Percentiles rank a stretch among this genome's conserved stretches.
phyloP scores from a whole-genome alignment of 306 rosid species.

The Vachellia collinsii region DNA sequence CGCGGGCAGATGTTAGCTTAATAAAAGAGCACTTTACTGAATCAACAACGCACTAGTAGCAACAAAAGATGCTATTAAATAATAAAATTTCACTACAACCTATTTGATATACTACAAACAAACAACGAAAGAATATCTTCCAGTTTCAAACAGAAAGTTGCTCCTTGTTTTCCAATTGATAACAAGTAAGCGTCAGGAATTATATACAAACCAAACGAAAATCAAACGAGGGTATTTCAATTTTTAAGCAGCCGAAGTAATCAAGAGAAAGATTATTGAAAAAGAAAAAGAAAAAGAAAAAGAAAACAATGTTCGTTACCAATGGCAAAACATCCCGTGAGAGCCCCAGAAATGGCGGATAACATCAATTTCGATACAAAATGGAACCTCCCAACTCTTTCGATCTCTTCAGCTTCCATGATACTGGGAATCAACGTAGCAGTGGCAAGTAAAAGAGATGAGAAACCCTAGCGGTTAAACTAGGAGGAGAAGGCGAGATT shows the following conservation, averaged over 20 bases:
- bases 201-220: not conserved
- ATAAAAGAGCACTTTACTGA: slow-evolving; percentile 19
- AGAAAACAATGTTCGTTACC: slow-evolving; percentile 35
- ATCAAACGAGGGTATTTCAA: not conserved
- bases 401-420: slow-evolving; percentile 47
- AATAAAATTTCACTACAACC: slow-evolving; percentile 16
- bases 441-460: not conserved
- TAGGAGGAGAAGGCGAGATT: slow-evolving; percentile 14
- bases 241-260: not conserved
- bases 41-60: not conserved
- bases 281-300: not conserved
- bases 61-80: not conserved
- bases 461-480: not conserved
- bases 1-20: slow-evolving; percentile 14
- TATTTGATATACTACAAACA: not conserved
- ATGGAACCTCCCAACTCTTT: slow-evolving; percentile 6
- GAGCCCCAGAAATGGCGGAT: slow-evolving; percentile 21
- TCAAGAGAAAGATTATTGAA: not conserved
- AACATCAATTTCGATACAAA: not conserved
- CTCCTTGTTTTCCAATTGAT: not conserved
- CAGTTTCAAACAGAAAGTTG: not conserved
- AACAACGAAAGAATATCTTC: not conserved
- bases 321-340: slow-evolving; percentile 47
- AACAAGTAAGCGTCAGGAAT: not conserved
- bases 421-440: slow-evolving; percentile 23